Percentiles rank a stretch among this genome's conserved stretches.
Evolutionary conservation across 2,329 filamentous ascomycete species (phyloP).

Genomic region (Fusarium longipes): DNA sequence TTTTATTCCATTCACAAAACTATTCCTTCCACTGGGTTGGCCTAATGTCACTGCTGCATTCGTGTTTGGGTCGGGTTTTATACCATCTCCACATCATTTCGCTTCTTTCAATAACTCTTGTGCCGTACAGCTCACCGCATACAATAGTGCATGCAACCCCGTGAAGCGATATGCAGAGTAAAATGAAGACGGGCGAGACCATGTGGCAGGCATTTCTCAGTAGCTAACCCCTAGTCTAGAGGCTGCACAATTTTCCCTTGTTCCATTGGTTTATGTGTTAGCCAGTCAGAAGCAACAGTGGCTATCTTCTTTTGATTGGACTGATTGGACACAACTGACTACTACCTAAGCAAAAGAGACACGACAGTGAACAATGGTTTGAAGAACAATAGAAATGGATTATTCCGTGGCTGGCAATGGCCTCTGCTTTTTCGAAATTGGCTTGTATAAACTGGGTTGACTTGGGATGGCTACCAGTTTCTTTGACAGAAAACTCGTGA

Average conservation of each 20-base stretch:
- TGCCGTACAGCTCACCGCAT: constrained; percentile 38
- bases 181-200: constrained; percentile 38
- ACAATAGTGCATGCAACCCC: constrained; percentile 25
- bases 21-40: neutral
- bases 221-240: constrained; percentile 16
- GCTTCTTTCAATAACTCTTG: constrained; percentile 36
- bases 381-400: constrained; percentile 21
- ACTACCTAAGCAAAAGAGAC: constrained; percentile 8
- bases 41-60: constrained; percentile 11
- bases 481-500: constrained; percentile 14
- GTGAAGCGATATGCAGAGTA: constrained; percentile 40
- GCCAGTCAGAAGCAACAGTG: neutral
- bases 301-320: constrained; percentile 15
- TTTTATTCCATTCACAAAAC: constrained; percentile 22
- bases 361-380: constrained; percentile 17
- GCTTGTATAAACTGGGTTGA: neutral
- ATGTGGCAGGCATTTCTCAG: constrained; percentile 9
- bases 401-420: constrained; percentile 30
- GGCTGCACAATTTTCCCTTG: constrained; percentile 23
- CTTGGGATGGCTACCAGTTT: constrained; percentile 10
- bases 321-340: no score
- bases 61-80: constrained; percentile 18
- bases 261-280: neutral
- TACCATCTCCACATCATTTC: constrained; percentile 40
- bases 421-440: constrained; percentile 12